These are phyloP conservation scores for Globisporangium middletonii DNA, from an alignment of 352 stramenopile genomes.

Conservation along the genomic window DNA sequence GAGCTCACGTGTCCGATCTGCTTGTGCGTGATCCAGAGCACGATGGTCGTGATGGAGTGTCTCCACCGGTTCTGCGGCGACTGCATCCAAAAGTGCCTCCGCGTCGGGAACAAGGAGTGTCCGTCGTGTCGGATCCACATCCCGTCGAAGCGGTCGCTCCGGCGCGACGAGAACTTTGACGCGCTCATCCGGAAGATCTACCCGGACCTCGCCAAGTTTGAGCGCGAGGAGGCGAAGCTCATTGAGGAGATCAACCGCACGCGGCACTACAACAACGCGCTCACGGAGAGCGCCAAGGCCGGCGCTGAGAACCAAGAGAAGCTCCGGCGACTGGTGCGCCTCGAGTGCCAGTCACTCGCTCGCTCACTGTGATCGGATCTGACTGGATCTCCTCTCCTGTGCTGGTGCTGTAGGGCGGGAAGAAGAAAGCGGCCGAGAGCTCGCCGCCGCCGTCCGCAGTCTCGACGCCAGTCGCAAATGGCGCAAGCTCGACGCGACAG, in stretches of 20 bases:
- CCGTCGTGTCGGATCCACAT: constrained; percentile 89
- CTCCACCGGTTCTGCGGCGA: constrained; percentile 89
- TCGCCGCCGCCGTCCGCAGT: too few relatives aligned
- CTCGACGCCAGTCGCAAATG: too few relatives aligned
- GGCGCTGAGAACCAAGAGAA: constrained; percentile 65
- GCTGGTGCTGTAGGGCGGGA: background rate
- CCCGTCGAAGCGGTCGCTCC: constrained; percentile 78
- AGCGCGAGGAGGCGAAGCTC: constrained; percentile 72
- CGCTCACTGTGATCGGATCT: background rate
- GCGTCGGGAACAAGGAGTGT: constrained; percentile 83
- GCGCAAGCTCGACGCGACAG: background rate
- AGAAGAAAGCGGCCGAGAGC: constrained; percentile 9
- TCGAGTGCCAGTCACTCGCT: too few relatives aligned
- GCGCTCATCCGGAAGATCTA: constrained; percentile 82
- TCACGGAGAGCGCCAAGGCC: constrained; percentile 68
- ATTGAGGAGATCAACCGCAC: constrained; percentile 75
- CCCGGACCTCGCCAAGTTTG: constrained; percentile 75
- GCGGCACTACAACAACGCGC: constrained; percentile 79
- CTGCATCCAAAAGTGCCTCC: constrained; percentile 87
- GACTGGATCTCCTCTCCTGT: background rate
- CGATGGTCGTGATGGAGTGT: constrained; percentile 89
- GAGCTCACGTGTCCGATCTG: constrained; percentile 88
- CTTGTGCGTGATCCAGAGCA: constrained; percentile 77
- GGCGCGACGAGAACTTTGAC: constrained; percentile 83
- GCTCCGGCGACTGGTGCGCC: constrained; percentile 43